Percentiles rank a stretch among this genome's conserved stretches.
These are phyloP conservation scores for Phytophthora pinifolia DNA, from an alignment of 352 stramenopile genomes.

Conservation along the genomic window DNA sequence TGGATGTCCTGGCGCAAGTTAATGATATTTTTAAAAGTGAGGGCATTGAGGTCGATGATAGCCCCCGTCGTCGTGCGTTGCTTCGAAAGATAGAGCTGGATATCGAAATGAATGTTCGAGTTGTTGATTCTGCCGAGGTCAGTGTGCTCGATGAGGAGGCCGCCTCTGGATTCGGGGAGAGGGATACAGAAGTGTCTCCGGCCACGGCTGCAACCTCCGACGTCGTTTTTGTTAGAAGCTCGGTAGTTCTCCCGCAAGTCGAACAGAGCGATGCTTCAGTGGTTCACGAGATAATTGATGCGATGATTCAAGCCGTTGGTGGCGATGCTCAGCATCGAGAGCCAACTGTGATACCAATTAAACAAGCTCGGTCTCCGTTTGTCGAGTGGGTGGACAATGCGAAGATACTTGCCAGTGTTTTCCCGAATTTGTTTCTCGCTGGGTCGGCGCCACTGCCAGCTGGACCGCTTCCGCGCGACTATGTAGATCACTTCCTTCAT, in stretches of 20 bases:
- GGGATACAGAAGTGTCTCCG: background rate
- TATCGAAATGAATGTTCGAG: background rate
- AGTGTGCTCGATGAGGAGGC: background rate
- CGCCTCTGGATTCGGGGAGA: background rate
- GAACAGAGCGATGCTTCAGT: background rate
- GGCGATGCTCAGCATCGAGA: background rate
- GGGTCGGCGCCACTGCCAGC: background rate
- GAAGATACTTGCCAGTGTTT: conserved; percentile 8
- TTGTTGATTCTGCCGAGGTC: background rate
- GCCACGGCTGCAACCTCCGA: background rate
- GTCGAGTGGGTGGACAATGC: conserved; percentile 20
- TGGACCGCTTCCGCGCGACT: background rate
- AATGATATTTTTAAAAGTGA: conserved; percentile 12
- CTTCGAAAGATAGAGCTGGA: background rate
- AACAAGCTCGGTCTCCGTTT: background rate
- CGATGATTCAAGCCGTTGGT: background rate
- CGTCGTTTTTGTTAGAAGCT: background rate
- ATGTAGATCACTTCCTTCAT: conserved; percentile 8
- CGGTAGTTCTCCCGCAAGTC: background rate
- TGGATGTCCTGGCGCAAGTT: background rate
- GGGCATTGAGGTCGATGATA: conserved; percentile 6
- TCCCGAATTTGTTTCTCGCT: conserved; percentile 14
- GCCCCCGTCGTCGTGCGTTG: background rate
- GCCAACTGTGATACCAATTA: conserved; percentile 2
- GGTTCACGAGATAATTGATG: conserved; percentile 7